phyloP scores from a whole-genome alignment of 805 yeast species.

The Ogataea saltuana region DNA sequence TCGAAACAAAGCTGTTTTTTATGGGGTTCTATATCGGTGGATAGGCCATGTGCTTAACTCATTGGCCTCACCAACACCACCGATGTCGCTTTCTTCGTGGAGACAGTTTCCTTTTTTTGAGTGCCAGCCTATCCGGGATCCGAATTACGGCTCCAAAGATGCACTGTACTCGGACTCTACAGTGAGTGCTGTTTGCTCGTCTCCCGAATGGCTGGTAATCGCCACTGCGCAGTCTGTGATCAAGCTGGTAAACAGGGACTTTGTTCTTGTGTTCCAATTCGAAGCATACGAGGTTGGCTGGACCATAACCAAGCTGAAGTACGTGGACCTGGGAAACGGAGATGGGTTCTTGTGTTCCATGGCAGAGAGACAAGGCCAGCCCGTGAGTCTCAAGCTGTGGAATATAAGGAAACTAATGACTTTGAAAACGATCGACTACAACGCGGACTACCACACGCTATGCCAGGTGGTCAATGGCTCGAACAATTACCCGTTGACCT shows the following conservation, averaged over 20 bases:
- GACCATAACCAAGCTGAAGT: constrained; percentile 57
- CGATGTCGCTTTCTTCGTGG: constrained; percentile 38
- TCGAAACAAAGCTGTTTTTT: too few relatives aligned
- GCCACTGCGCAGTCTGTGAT: constrained; percentile 56
- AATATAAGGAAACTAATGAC: constrained; percentile 53
- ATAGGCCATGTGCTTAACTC: too few relatives aligned
- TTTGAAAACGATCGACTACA: constrained; percentile 34
- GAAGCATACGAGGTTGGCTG: constrained; percentile 66
- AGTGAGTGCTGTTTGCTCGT: constrained; percentile 61
- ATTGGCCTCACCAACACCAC: not conserved
- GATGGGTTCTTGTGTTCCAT: constrained; percentile 61
- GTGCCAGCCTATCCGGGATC: constrained; percentile 80
- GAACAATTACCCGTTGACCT: constrained; percentile 77
- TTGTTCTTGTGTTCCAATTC: constrained; percentile 51
- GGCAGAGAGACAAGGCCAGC: constrained; percentile 73
- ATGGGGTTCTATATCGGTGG: too few relatives aligned
- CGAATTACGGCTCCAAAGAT: constrained; percentile 58
- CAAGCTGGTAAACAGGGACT: constrained; percentile 54
- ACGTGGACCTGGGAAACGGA: constrained; percentile 34
- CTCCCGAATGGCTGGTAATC: constrained; percentile 56
- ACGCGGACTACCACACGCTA: constrained; percentile 52
- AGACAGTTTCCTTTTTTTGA: constrained; percentile 87
- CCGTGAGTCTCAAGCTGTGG: constrained; percentile 73
- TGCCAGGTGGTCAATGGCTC: constrained; percentile 68
- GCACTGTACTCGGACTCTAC: constrained; percentile 81